These are phyloP conservation scores for Parastagonospora avenae DNA, from an alignment of 2,329 filamentous ascomycete genomes.

Conservation along the genomic window DNA sequence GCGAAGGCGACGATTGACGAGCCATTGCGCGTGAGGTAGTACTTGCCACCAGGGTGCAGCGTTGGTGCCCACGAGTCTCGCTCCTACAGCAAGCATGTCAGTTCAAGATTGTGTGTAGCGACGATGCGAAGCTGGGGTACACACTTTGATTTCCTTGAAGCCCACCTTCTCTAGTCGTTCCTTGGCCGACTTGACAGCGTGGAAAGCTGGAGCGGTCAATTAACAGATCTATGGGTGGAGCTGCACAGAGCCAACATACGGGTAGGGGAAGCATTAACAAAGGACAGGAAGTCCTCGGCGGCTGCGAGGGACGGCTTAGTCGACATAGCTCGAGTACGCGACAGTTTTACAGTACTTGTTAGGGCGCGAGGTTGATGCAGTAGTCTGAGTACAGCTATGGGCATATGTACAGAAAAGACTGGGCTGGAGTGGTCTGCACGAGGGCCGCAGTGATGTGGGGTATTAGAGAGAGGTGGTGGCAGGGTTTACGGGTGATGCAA, in stretches of 20 bases:
- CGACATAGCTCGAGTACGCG: conserved; percentile 38
- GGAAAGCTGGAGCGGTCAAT: conserved; percentile 73
- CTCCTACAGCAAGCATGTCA: conserved; percentile 59
- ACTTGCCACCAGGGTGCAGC: conserved; percentile 86
- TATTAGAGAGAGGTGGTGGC: too few relatives aligned
- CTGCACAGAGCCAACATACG: conserved; percentile 61
- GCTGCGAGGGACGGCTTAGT: conserved; percentile 50
- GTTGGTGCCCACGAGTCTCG: conserved; percentile 84
- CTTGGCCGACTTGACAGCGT: conserved; percentile 83
- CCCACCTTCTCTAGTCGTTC: conserved; percentile 79
- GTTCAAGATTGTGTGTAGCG: not conserved
- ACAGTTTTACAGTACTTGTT: conserved; percentile 12
- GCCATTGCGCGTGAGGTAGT: conserved; percentile 92
- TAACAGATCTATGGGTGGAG: not conserved
- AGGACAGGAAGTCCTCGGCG: conserved; percentile 85
- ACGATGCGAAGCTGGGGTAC: not conserved
- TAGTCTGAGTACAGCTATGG: conserved; percentile 8
- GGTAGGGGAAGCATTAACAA: conserved; percentile 92
- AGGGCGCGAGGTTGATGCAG: conserved; percentile 8
- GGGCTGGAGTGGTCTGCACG: too few relatives aligned
- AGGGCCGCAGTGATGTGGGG: too few relatives aligned
- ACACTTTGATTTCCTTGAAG: conserved; percentile 79
- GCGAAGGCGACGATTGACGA: conserved; percentile 93
- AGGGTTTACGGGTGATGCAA: too few relatives aligned
- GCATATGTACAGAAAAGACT: conserved; percentile 10